phyloP scores from a whole-genome alignment of 805 yeast genomes.

The Pichia cabralensis region DNA sequence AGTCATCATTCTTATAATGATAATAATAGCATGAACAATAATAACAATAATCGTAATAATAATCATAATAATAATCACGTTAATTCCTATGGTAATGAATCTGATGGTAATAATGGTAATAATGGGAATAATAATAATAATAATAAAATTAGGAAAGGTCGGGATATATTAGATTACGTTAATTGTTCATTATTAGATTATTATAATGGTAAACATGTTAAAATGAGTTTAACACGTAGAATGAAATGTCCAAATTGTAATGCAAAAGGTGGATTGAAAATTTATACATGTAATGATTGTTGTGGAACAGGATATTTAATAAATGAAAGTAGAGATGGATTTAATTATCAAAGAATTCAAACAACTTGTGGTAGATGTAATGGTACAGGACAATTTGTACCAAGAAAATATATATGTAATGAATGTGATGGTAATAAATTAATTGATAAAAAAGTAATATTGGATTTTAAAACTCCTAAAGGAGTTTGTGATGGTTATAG shows the following conservation, averaged over 20 bases:
- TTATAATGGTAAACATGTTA: slow-evolving; percentile 46
- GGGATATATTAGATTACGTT: slow-evolving; percentile 47
- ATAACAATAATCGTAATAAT: not conserved
- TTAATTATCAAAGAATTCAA: slow-evolving; percentile 32
- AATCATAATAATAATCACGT: not conserved
- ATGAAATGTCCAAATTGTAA: slow-evolving; percentile 39
- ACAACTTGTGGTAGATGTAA: slow-evolving; percentile 36
- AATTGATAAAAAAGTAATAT: slow-evolving; percentile 36
- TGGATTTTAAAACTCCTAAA: slow-evolving; percentile 43
- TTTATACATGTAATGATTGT: slow-evolving; percentile 29
- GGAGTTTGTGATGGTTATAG: slow-evolving; percentile 47
- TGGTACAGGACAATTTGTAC: slow-evolving; percentile 31
- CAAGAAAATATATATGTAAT: slow-evolving; percentile 27
- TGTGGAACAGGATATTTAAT: slow-evolving; percentile 33
- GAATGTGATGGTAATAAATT: slow-evolving; percentile 38
- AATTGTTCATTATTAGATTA: slow-evolving; percentile 45
- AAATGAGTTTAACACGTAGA: slow-evolving; percentile 43
- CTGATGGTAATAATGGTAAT: not conserved
- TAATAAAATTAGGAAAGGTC: slow-evolving; percentile 28
- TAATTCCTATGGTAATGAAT: too few species aligned
- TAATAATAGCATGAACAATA: not conserved
- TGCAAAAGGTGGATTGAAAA: slow-evolving; percentile 39
- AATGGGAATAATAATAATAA: slow-evolving; percentile 2
- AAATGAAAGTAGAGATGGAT: slow-evolving; percentile 35
- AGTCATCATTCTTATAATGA: too few species aligned